Conservation (phyloP, 306 rosid species). For the Cyclanthera cordifolia region DNA sequence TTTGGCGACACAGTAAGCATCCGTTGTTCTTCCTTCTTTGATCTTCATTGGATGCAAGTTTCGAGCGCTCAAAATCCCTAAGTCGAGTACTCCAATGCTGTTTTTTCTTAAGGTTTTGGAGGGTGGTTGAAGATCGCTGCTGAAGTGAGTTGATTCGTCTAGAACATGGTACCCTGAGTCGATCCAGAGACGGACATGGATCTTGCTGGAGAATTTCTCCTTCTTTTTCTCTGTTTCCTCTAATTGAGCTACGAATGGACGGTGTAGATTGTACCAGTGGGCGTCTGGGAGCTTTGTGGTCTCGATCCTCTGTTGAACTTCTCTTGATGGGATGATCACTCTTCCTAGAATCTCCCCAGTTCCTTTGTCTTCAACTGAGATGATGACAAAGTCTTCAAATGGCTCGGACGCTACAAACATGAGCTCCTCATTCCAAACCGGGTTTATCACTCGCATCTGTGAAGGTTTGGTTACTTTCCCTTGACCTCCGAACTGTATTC, state of each 20-base stretch:
- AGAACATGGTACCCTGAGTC: constrained; percentile 87
- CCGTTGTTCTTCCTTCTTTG: constrained; percentile 54
- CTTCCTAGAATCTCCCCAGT: constrained; percentile 55
- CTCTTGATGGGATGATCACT: constrained; percentile 41
- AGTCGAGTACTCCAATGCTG: constrained; percentile 68
- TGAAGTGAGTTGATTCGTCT: constrained; percentile 81
- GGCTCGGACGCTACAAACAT: constrained; percentile 90
- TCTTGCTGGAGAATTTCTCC: constrained; percentile 87
- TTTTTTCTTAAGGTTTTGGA: constrained; percentile 49
- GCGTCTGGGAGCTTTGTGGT: constrained; percentile 50
- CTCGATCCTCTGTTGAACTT: constrained; percentile 35
- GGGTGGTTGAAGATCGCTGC: constrained; percentile 92
- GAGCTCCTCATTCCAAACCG: constrained; percentile 76
- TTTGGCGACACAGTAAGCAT: constrained; percentile 90
- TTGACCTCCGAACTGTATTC: constrained; percentile 52
- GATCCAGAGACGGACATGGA: constrained; percentile 53
- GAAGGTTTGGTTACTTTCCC: constrained; percentile 33
- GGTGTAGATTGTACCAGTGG: constrained; percentile 62
- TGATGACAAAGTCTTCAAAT: constrained; percentile 48
- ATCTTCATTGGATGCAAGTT: constrained; percentile 78
- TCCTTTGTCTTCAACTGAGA: constrained; percentile 54
- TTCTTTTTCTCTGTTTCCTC: constrained; percentile 51
- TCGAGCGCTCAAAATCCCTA: constrained; percentile 76
- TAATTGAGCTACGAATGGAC: constrained; percentile 28
- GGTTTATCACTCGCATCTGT: constrained; percentile 29